Conservation (phyloP, 225 moss, liverwort and hornwort species). For the Polytrichum commune region DNA sequence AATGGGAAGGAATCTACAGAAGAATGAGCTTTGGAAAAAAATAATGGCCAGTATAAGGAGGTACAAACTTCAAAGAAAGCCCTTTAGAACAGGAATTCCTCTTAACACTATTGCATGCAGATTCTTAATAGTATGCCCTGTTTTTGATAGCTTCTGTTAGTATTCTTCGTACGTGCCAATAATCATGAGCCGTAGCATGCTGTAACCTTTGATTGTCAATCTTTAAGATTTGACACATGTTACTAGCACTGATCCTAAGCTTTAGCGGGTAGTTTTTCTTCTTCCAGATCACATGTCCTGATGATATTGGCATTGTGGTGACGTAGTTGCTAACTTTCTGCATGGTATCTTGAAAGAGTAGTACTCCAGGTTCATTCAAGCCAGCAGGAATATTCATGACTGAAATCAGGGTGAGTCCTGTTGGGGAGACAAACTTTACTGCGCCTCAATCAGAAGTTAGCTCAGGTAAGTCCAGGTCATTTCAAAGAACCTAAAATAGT, state of each 20-base stretch:
- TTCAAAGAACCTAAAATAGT: background rate
- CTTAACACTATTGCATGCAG: background rate
- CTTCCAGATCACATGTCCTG: too few relatives aligned
- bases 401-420: background rate
- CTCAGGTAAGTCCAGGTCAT: conserved; percentile 12
- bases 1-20: conserved; percentile 16
- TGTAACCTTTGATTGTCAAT: too few relatives aligned
- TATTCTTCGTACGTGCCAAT: too few relatives aligned
- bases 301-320: background rate
- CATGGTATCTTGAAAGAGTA: conserved; percentile 7
- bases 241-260: too few relatives aligned
- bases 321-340: background rate
- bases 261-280: too few relatives aligned
- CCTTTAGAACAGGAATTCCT: background rate
- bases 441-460: background rate
- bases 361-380: conserved; percentile 23
- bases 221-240: too few relatives aligned
- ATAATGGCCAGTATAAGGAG: conserved; percentile 22
- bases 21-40: conserved; percentile 19
- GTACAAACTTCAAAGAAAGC: conserved; percentile 6
- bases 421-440: background rate
- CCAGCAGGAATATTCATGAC: conserved; percentile 10
- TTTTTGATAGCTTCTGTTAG: too few relatives aligned
- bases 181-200: too few relatives aligned
- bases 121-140: too few relatives aligned